Base-by-base conservation (phyloP, 305 asterid species). In the Fraxinus paxiana region DNA sequence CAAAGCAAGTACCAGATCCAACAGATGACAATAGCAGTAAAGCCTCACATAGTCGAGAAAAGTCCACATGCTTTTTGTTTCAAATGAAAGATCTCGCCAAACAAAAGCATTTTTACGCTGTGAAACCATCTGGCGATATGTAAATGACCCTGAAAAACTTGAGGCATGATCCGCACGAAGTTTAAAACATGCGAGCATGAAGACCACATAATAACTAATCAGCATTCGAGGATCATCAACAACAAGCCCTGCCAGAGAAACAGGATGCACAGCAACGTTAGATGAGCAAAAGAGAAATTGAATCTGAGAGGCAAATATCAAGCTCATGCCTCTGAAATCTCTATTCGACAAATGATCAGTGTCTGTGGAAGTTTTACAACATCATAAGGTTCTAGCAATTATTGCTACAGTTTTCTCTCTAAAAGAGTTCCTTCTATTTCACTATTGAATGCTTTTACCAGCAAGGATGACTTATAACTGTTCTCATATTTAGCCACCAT, bases 51-150 rank as follows among this genome's bases (percentile, higher is more conserved):
- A 96, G 83, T 94, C 98, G 7, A 96, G 91, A 89, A 94, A 88
- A 37, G 98, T 96, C 99, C 99, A 96, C 97, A 94, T 94, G 93
- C 98, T 81, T 86, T 94, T 96, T 83, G 98, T 96, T 90, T 94
- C 99, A 84, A 96, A 96, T 54, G 98, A 90, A 73, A 96, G 91
- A 87, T 96, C 99, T 85, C 96, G 87, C 99, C 99, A 96, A 82
- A 96, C 98, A 61, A 88, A 93, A 79, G 97, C 90, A 83, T 93
- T 91, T 90, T 89, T 94, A 46, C 93, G 93, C 89, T 96, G 98
- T 82, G 92, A 93, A 85, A 93, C 81, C 97, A 94, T 88, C 83
- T 91, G 90, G 77, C 90, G 93, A 86, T 93, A 93, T 4, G 98
- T 92, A 85, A 87, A 91, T 80, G 97, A 85, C 84, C 97, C 92